These are phyloP conservation scores for Nepenthes alata DNA, from an alignment of 179 eudicot species.

Conservation along the genomic window DNA sequence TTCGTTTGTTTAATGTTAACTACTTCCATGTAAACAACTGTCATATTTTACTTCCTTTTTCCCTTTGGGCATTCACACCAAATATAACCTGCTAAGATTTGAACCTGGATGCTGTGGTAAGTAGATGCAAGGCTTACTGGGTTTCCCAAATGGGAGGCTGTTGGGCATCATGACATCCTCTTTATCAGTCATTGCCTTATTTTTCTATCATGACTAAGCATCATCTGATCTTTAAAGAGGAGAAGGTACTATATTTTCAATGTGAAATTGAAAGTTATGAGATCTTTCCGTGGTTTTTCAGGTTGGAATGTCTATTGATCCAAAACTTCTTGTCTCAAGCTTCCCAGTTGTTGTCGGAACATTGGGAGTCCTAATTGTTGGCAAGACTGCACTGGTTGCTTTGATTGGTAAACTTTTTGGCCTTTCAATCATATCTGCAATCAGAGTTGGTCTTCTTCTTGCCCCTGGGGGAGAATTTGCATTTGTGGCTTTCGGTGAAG, in stretches of 20 bases:
- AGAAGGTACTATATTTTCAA: neutral
- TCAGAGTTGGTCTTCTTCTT: conserved; percentile 87
- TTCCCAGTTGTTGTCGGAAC: conserved; percentile 69
- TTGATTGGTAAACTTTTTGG: conserved; percentile 81
- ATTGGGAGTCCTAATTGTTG: conserved; percentile 71
- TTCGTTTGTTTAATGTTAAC: too few species aligned
- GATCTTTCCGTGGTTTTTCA: conserved; percentile 26
- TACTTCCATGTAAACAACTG: too few species aligned
- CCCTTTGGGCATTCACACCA: too few species aligned
- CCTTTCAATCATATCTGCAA: conserved; percentile 65
- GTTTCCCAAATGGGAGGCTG: too few species aligned
- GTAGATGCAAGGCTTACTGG: too few species aligned
- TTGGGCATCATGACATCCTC: too few species aligned
- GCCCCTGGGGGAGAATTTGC: conserved; percentile 99
- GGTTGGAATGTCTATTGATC: conserved; percentile 99
- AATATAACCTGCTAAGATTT: too few species aligned
- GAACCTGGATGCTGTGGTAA: too few species aligned
- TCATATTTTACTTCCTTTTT: too few species aligned
- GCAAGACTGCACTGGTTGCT: conserved; percentile 73
- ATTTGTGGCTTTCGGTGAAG: conserved; percentile 98
- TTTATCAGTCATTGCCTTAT: too few species aligned
- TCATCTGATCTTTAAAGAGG: neutral
- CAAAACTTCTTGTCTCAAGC: conserved; percentile 82
- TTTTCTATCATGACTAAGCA: too few species aligned
- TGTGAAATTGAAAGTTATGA: conserved; percentile 4